Base-by-base conservation (phyloP, 257 asterid species). In the Solanum dulcamara region DNA sequence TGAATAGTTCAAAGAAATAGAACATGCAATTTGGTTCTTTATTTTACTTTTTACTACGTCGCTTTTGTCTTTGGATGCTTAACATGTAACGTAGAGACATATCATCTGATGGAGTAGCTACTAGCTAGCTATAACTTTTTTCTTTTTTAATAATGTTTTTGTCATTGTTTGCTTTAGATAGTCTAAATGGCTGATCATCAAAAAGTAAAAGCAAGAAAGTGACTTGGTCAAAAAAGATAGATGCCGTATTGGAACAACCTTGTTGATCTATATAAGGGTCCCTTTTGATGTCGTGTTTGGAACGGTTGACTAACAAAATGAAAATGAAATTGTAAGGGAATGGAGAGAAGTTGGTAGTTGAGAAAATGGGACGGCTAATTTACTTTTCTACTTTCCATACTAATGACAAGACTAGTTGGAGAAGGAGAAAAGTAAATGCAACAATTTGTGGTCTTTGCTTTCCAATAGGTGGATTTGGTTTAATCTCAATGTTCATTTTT, bases 281-380 rank as follows among this genome's bases (percentile, higher is more conserved):
- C 10, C 17, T 77, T 77, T 77, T 5, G 62, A 46, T 77, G 83
- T 48, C 85, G 86, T 83, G 51, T 75, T 74, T 59, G 68, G 71
- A 60, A 86, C 75, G 59, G 86, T 84, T 88, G 89, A 86, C 88
- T 83, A 75, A 68, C 30, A 28, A 28, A 79, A 28, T 7, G 17
- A n/a, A 79, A 17, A 15, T 48, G 24, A 12, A 48, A 17, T 48
- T 15, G 4, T 4, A 26, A 77, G 82, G 33, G 10, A 62, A 32
- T 62, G 26, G 18, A 74, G 59, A 62, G 59, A 50, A 24, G 44
- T 46, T 62, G 79, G 84, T 83, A 38, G 83, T 80, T 87, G 86
- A 22, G 85, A 82, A 60, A 79, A 79, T 17, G 53, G 32, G 83
- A 75, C 42, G 87, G 55, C 85, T 46, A 80, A 84, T 86, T 79